A percentile compares a stretch with the other conserved stretches of the same genome.
Evolutionary conservation across 257 asterid genomes (phyloP).

Genomic region (Nicotiana paniculata): DNA sequence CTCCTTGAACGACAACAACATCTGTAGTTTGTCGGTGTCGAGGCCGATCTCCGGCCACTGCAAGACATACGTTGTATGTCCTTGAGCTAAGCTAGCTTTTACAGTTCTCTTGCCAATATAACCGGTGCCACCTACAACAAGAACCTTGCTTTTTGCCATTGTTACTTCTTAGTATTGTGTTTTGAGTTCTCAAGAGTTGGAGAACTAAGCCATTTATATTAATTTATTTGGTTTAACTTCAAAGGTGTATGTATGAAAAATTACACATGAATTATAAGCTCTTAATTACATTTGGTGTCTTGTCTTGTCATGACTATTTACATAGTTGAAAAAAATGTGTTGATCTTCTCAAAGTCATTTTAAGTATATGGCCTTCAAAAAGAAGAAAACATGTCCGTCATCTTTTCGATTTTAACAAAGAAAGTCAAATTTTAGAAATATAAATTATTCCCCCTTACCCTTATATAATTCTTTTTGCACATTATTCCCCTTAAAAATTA

Average conservation of each 20-base stretch:
- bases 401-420: too few species aligned
- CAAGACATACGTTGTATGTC: conserved; percentile 64
- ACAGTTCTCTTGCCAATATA: conserved; percentile 67
- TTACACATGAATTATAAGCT: background rate
- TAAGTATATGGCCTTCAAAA: too few species aligned
- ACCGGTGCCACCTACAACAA: conserved; percentile 83
- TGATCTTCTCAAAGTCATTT: too few species aligned
- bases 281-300: background rate
- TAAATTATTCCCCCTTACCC: too few species aligned
- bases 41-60: conserved; percentile 60
- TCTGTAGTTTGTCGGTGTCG: conserved; percentile 62
- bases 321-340: background rate
- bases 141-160: conserved; percentile 63
- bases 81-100: conserved; percentile 64
- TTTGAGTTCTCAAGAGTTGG: background rate
- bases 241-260: background rate
- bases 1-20: conserved; percentile 51
- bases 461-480: too few species aligned
- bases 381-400: too few species aligned
- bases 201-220: background rate
- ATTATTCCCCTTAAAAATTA: too few species aligned
- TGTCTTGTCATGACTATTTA: background rate
- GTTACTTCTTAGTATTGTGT: background rate
- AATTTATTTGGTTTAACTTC: background rate
- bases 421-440: too few species aligned